These are phyloP conservation scores for Fusarium sp. DNA, from an alignment of 2,329 filamentous ascomycete species.

Conservation along the genomic window DNA sequence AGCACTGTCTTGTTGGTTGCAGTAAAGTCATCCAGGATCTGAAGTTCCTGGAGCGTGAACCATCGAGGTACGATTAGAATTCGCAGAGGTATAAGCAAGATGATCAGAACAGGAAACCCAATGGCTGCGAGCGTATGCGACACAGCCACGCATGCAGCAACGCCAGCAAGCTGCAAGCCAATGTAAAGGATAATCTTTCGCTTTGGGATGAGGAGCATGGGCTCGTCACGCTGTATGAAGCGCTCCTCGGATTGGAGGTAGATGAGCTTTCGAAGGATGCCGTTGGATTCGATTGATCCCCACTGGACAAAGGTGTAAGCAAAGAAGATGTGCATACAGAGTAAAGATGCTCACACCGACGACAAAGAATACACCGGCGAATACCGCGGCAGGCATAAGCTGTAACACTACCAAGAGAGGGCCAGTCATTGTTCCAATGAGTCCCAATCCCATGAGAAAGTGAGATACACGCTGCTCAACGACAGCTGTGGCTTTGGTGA, in stretches of 20 bases:
- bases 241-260: conserved; percentile 10
- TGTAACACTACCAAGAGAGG: conserved; percentile 5
- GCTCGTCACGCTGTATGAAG: conserved; percentile 3
- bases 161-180: not conserved
- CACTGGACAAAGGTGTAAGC: not conserved
- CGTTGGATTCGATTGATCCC: conserved; percentile 10
- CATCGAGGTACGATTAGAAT: conserved; percentile 6
- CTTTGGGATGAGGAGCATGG: not conserved
- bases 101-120: not conserved
- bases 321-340: accelerated
- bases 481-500: not conserved
- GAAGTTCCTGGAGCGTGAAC: not conserved
- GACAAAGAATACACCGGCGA: conserved; percentile 7
- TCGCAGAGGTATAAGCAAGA: not conserved
- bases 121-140: conserved; percentile 6
- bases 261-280: conserved; percentile 5
- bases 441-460: conserved; percentile 2
- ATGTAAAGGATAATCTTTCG: conserved; percentile 3
- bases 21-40: conserved; percentile 1
- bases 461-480: conserved; percentile 9
- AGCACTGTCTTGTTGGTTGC: conserved; percentile 3
- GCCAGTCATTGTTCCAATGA: conserved; percentile 6
- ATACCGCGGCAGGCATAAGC: conserved; percentile 1
- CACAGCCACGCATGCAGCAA: not conserved
- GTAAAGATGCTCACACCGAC: not conserved